These are phyloP conservation scores for Drechslerella coelobrocha DNA, from an alignment of 2,329 filamentous ascomycete genomes.

Conservation along the genomic window DNA sequence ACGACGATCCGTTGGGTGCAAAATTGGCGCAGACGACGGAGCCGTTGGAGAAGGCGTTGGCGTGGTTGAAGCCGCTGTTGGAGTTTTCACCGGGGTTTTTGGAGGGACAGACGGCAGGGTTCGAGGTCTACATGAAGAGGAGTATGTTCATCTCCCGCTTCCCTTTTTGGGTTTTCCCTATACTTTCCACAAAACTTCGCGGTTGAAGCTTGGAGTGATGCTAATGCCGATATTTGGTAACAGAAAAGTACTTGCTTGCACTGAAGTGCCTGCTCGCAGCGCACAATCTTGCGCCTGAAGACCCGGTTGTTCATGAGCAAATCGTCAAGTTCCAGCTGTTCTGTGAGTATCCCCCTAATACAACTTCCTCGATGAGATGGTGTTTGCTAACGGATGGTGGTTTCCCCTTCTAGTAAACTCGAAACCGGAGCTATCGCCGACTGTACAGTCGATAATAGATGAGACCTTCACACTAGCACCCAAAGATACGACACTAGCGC, in stretches of 20 bases:
- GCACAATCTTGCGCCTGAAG: slow-evolving; percentile 70
- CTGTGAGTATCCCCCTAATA: slow-evolving; percentile 51
- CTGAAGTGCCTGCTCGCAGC: slow-evolving; percentile 83
- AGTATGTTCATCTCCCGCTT: slow-evolving; percentile 65
- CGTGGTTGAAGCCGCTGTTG: slow-evolving; percentile 80
- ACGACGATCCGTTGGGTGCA: slow-evolving; percentile 83
- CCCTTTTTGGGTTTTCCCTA: slow-evolving; percentile 19
- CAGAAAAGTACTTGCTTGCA: slow-evolving; percentile 86
- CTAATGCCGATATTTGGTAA: slow-evolving; percentile 54
- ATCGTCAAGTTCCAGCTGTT: slow-evolving; percentile 68
- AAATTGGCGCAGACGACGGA: slow-evolving; percentile 81
- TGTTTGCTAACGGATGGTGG: background rate
- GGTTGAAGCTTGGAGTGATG: slow-evolving; percentile 10
- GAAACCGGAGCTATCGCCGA: slow-evolving; percentile 36
- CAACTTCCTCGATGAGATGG: background rate
- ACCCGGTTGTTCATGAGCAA: slow-evolving; percentile 79
- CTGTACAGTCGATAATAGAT: slow-evolving; percentile 56
- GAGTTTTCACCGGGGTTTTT: slow-evolving; percentile 82
- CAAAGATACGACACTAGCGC: slow-evolving; percentile 71
- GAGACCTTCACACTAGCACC: slow-evolving; percentile 68
- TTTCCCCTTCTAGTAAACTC: slow-evolving; percentile 53
- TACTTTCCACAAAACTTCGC: background rate
- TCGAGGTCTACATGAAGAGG: slow-evolving; percentile 85
- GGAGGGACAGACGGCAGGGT: slow-evolving; percentile 81
- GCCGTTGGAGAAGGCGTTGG: slow-evolving; percentile 84